Base-by-base conservation (phyloP, 2,329 filamentous ascomycete genomes). In the Shiraia sp. region DNA sequence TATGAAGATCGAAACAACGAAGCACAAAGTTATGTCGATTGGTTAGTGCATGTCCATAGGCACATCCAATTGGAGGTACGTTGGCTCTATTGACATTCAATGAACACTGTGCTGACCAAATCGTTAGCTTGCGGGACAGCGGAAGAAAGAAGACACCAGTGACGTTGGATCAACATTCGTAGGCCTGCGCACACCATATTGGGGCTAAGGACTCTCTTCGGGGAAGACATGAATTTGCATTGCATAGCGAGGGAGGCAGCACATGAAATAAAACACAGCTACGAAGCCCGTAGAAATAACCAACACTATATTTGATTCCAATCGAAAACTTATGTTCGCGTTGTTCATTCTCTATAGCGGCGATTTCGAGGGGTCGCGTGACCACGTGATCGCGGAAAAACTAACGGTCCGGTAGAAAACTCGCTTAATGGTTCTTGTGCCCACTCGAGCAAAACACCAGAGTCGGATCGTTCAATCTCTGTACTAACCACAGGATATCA, bases 1-100 rank as follows among this genome's bases (percentile, higher is more conserved):
- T 84, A 96, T 23, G 93, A 99, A 72, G 93, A 99, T 65, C 82
- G 93, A 53, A 97, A 97, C 69, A 96, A 96, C 56, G 93, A 99
- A 74, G 93, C 93, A 25, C 91, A 95, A 73, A 95, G 88, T 66
- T 99, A 97, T 71, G 93, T 97, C 24, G 93, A 99, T 73, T 99
- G 93, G 93, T 77, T 99, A 61, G 93, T 99, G 43, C 88, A 96
- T 70, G 80, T 97, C 49, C 93, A 99, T 72, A 86, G 92, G 59
- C 85, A 88, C 55, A 93, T 99, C 52, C 91, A 96, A 66, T 77
- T 96, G 51, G 93, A 99, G 69, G 75, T 76, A 65, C 58, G 67
- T 59, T 48, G 28, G 33, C 15, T 10, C 24, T 24, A 19, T 28
- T 7, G 10, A 22, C 10, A 25, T 6, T 25, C 2, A 27, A 9